Conservation (phyloP, 164 flowering plant genomes). For the Vitis amurensis region DNA sequence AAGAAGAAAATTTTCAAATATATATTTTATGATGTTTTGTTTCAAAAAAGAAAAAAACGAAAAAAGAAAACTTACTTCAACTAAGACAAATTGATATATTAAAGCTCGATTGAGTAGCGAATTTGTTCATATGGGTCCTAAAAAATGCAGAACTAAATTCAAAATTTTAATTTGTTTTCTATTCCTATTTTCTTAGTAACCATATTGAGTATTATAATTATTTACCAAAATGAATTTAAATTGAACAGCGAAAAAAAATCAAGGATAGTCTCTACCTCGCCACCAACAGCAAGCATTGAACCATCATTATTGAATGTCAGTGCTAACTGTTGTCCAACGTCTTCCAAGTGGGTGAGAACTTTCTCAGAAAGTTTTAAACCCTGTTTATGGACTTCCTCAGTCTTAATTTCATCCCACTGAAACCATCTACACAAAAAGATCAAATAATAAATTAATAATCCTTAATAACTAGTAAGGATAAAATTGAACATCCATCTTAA, state of each 20-base stretch:
- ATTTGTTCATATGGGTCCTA: no score
- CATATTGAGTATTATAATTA: not conserved
- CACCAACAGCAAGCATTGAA: constrained; percentile 79
- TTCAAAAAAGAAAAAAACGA: no score
- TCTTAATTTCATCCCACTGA: constrained; percentile 58
- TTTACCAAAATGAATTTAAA: not conserved
- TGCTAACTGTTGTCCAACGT: constrained; percentile 86
- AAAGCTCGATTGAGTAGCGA: no score
- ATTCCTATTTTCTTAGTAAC: no score
- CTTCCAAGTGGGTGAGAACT: constrained; percentile 54
- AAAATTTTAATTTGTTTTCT: no score
- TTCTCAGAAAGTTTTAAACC: constrained; percentile 59
- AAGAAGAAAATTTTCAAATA: no score
- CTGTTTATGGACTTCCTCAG: constrained; percentile 30
- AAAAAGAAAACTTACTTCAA: no score
- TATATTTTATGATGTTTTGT: no score
- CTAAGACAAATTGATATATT: no score
- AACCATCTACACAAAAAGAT: constrained; percentile 52
- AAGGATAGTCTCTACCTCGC: constrained; percentile 61
- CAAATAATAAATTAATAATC: not conserved
- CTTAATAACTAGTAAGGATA: not conserved
- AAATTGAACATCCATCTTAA: no score
- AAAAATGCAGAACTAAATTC: no score
- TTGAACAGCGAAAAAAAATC: not conserved
- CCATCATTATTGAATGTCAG: constrained; percentile 72